Conservation (phyloP, 2,329 filamentous ascomycete genomes). For the Colletotrichum tabaci region DNA sequence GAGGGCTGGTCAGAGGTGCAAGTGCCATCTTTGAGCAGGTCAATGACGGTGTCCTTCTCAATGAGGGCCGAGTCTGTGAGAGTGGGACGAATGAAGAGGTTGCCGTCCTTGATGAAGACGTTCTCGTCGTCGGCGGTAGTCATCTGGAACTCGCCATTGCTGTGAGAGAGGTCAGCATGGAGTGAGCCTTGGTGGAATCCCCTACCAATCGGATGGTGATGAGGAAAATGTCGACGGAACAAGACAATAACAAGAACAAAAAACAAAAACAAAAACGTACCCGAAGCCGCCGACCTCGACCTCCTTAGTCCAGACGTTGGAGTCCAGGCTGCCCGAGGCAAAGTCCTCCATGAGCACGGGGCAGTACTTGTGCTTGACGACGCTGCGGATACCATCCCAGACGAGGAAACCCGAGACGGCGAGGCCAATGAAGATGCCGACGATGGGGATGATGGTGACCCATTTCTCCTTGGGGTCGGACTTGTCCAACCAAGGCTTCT, state of each 20-base stretch:
- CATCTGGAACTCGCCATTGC: conserved; percentile 86
- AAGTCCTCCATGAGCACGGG: conserved; percentile 78
- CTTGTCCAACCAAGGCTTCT: conserved; percentile 84
- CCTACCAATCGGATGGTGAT: too few species aligned
- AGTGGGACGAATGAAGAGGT: conserved; percentile 83
- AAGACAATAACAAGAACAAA: neutral
- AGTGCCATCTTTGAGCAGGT: conserved; percentile 75
- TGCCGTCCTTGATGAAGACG: conserved; percentile 78
- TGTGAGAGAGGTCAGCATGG: conserved; percentile 48
- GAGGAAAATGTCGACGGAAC: too few species aligned
- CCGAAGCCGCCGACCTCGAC: conserved; percentile 82
- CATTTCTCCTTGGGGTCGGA: conserved; percentile 86
- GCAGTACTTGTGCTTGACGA: conserved; percentile 83
- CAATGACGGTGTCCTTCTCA: conserved; percentile 75
- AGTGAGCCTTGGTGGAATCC: neutral
- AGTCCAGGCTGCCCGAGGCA: conserved; percentile 67
- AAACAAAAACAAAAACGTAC: conserved; percentile 62
- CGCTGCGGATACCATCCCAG: conserved; percentile 80
- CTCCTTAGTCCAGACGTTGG: conserved; percentile 80
- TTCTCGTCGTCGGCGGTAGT: conserved; percentile 83
- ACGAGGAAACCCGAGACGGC: conserved; percentile 79
- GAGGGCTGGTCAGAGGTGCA: conserved; percentile 74
- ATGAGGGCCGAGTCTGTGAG: conserved; percentile 79
- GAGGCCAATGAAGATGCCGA: conserved; percentile 80
- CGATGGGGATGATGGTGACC: conserved; percentile 84